Evolutionary conservation across 2,329 filamentous ascomycete species (phyloP).

Genomic region (Exophiala dermatitidis): DNA sequence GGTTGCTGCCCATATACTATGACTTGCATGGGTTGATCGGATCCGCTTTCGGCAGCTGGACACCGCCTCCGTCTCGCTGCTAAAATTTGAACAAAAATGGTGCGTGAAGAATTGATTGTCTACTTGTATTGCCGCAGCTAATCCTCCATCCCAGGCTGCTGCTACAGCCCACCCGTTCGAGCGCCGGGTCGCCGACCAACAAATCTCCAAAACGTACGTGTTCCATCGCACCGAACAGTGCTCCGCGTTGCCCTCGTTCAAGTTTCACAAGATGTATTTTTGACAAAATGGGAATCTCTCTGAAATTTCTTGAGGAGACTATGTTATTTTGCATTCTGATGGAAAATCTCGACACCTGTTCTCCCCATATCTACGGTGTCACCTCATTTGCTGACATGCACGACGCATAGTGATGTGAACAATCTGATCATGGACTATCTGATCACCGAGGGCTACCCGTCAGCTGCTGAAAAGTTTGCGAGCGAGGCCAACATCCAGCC

Average conservation of each 20-base stretch:
- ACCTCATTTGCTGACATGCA: constrained; percentile 13
- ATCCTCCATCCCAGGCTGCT: constrained; percentile 12
- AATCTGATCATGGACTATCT: constrained; percentile 93
- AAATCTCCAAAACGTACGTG: constrained; percentile 81
- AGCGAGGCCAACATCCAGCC: constrained; percentile 82
- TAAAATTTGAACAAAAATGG: not conserved
- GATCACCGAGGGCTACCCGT: constrained; percentile 88
- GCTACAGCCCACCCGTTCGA: constrained; percentile 54
- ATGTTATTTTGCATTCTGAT: constrained; percentile 71
- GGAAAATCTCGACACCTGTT: constrained; percentile 14
- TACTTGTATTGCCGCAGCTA: not conserved
- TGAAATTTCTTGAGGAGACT: constrained; percentile 86
- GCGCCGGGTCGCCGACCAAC: constrained; percentile 72
- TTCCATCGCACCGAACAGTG: not conserved
- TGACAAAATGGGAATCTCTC: constrained; percentile 99
- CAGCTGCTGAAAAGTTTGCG: constrained; percentile 86
- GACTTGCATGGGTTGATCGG: not conserved
- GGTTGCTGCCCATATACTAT: not conserved
- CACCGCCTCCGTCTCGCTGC: not conserved
- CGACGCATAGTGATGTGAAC: constrained; percentile 74
- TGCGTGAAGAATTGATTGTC: not conserved
- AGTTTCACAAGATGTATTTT: constrained; percentile 65
- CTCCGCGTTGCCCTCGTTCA: constrained; percentile 28
- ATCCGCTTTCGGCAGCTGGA: not conserved
- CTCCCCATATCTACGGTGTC: not conserved